Conservation (phyloP, 495 filamentous ascomycete species). For the Achaetomiella virescens region DNA sequence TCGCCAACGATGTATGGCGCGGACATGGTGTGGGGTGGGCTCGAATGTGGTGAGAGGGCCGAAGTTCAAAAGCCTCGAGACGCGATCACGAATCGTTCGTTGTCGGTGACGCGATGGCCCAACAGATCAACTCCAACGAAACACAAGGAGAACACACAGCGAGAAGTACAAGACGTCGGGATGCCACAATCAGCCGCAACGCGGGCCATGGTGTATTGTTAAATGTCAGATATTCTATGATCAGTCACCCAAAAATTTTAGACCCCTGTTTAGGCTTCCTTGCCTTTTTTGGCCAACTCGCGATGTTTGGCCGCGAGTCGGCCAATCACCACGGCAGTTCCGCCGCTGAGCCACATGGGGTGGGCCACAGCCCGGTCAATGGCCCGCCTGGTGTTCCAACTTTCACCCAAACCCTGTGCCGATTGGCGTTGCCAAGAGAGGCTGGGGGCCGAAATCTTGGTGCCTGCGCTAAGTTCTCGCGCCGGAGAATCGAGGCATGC, state of each 20-base stretch:
- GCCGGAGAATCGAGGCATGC: not conserved
- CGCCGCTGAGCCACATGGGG: not conserved
- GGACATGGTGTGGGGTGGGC: conserved; percentile 13
- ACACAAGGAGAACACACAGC: not conserved
- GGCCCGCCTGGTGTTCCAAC: not conserved
- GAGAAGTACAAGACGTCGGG: not conserved
- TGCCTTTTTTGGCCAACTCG: not conserved
- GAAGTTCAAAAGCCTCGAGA: not conserved
- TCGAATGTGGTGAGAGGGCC: not conserved
- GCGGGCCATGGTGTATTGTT: not conserved
- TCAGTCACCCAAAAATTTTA: not conserved
- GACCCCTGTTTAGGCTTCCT: not conserved
- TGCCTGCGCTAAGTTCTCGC: conserved; percentile 4
- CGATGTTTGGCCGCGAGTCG: not conserved
- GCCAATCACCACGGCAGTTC: not conserved
- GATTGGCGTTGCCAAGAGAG: not conserved
- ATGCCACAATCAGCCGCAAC: not conserved
- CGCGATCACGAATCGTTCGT: not conserved
- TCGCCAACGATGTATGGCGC: conserved; percentile 23
- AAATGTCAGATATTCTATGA: not conserved
- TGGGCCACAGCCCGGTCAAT: not conserved
- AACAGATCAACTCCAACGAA: not conserved
- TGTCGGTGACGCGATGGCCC: not conserved
- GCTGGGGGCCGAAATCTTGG: not conserved
- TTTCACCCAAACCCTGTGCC: not conserved